Evolutionary conservation across 495 filamentous ascomycete genomes (phyloP).

Genomic region (Recurvomyces mirabilis): DNA sequence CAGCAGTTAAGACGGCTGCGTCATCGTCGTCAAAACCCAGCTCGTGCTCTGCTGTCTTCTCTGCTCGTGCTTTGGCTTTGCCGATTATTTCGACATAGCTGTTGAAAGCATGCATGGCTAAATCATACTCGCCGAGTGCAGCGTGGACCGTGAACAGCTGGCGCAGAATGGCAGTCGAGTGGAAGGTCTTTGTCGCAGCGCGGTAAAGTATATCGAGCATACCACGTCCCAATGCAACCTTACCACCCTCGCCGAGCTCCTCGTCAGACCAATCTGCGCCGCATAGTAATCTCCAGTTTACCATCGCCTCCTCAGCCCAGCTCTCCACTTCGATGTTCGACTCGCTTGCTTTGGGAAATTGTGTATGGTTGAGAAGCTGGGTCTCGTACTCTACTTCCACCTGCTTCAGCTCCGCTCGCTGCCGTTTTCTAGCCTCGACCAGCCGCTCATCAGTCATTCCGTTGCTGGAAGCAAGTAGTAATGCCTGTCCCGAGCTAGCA

Average conservation of each 20-base stretch:
- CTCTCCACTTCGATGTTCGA: slow-evolving; percentile 61
- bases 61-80: slow-evolving; percentile 64
- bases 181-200: slow-evolving; percentile 82
- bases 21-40: slow-evolving; percentile 66
- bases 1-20: slow-evolving; percentile 59
- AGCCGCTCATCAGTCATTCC: slow-evolving; percentile 3
- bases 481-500: slow-evolving; percentile 4
- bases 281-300: slow-evolving; percentile 73
- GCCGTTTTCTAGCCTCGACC: slow-evolving; percentile 45
- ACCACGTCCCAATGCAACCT: slow-evolving; percentile 54
- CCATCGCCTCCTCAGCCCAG: slow-evolving; percentile 68
- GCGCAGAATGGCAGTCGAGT: slow-evolving; percentile 76
- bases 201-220: slow-evolving; percentile 54
- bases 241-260: slow-evolving; percentile 69
- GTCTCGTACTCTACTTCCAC: slow-evolving; percentile 64
- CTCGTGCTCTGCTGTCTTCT: slow-evolving; percentile 63
- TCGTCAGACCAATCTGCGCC: slow-evolving; percentile 62
- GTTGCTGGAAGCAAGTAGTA: neutral
- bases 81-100: slow-evolving; percentile 80
- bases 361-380: slow-evolving; percentile 58
- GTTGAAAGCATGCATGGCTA: slow-evolving; percentile 77
- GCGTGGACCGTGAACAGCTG: slow-evolving; percentile 83
- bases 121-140: slow-evolving; percentile 72
- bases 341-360: slow-evolving; percentile 74
- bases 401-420: slow-evolving; percentile 58